A percentile compares a stretch with the other conserved stretches of the same genome.
Evolutionary conservation across 805 yeast species (phyloP).

Genomic region (Jamesozyma spencerorum): DNA sequence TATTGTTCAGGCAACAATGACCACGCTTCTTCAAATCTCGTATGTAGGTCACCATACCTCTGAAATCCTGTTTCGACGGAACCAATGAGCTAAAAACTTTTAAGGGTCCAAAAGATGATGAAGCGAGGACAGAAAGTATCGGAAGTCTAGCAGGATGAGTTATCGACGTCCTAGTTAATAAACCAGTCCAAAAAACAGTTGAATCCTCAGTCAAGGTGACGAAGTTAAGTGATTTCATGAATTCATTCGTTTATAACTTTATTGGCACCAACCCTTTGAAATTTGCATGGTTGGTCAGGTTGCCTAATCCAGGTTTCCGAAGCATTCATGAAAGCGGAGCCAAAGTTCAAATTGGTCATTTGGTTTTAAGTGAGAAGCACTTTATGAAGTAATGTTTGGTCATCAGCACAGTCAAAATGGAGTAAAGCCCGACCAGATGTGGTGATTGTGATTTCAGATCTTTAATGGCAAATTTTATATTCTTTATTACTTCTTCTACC

Average conservation of each 20-base stretch:
- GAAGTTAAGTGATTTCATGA: neutral
- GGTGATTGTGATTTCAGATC: no score
- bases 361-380: neutral
- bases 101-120: constrained; percentile 1
- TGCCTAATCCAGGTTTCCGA: neutral
- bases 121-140: neutral
- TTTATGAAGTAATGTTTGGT: neutral
- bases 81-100: neutral
- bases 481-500: no score
- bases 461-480: no score
- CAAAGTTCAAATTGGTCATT: neutral
- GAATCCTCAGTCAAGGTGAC: neutral
- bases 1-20: constrained; percentile 1
- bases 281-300: neutral
- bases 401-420: no score
- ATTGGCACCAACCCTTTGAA: neutral
- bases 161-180: neutral
- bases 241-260: neutral
- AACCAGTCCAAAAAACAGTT: neutral
- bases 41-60: neutral
- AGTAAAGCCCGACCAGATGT: no score
- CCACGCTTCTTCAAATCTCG: neutral
- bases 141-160: neutral
- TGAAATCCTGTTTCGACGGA: neutral
- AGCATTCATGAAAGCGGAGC: neutral